A percentile compares a stretch with the other conserved stretches of the same genome.
These are phyloP conservation scores for Exophiala spinifera DNA, from an alignment of 2,329 filamentous ascomycete genomes.

Conservation along the genomic window DNA sequence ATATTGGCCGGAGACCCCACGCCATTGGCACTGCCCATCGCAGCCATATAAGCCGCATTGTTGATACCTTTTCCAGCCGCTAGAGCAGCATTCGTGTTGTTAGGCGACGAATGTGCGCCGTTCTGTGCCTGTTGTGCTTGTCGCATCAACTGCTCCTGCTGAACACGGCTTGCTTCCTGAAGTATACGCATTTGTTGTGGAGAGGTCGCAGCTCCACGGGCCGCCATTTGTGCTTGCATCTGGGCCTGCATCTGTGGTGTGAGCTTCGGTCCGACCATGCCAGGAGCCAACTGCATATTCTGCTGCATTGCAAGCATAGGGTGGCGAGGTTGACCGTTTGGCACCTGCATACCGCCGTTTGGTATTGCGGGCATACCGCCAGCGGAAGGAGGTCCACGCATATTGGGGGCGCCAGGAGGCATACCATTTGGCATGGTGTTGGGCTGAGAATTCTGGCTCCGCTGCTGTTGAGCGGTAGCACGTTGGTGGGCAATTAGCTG, in stretches of 20 bases:
- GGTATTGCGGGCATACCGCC: conserved; percentile 33
- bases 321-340: conserved; percentile 38
- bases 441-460: conserved; percentile 42
- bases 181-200: conserved; percentile 48
- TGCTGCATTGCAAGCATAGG: conserved; percentile 43
- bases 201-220: conserved; percentile 41
- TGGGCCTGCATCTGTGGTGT: conserved; percentile 68
- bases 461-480: conserved; percentile 47
- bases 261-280: conserved; percentile 46
- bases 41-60: conserved; percentile 45
- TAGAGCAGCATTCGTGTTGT: conserved; percentile 37
- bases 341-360: conserved; percentile 35
- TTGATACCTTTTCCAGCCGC: conserved; percentile 41
- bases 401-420: conserved; percentile 30
- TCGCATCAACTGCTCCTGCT: conserved; percentile 34
- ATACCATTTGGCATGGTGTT: conserved; percentile 49
- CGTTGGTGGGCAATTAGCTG: conserved; percentile 59
- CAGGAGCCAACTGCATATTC: conserved; percentile 53
- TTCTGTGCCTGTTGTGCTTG: conserved; percentile 42
- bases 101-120: conserved; percentile 46
- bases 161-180: conserved; percentile 47
- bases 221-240: conserved; percentile 58
- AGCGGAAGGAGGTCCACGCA: conserved; percentile 23
- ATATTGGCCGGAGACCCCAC: conserved; percentile 41
- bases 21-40: conserved; percentile 43